Evolutionary conservation across 2,329 filamentous ascomycete species (phyloP).

Genomic region (Pezicula radicicola): DNA sequence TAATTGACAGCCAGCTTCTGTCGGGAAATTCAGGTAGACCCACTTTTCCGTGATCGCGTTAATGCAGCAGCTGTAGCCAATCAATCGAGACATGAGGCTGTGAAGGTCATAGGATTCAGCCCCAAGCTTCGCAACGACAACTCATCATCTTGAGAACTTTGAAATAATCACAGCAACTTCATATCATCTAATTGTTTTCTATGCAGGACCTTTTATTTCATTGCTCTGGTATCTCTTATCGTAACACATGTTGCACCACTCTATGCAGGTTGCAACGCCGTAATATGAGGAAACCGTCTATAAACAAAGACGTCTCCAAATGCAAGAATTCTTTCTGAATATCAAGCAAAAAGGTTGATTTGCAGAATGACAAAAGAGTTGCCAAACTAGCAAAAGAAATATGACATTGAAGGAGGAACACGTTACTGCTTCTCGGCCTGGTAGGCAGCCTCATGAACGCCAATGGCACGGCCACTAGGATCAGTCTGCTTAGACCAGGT

Average conservation of each 20-base stretch:
- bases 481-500: constrained; percentile 97
- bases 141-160: too few relatives aligned
- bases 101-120: not conserved
- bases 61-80: not conserved
- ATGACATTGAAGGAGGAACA: too few relatives aligned
- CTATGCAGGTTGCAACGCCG: constrained; percentile 6
- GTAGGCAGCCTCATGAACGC: constrained; percentile 67
- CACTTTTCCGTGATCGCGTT: too few relatives aligned
- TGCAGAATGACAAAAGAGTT: too few relatives aligned
- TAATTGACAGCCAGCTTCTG: not conserved
- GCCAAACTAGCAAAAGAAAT: too few relatives aligned
- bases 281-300: not conserved
- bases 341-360: too few relatives aligned
- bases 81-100: not conserved
- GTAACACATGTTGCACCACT: constrained; percentile 4
- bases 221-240: not conserved
- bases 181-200: too few relatives aligned
- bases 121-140: not conserved
- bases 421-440: constrained; percentile 47
- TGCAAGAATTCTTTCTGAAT: too few relatives aligned
- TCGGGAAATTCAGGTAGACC: not conserved
- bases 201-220: not conserved
- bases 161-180: not conserved
- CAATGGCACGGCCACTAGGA: constrained; percentile 84
- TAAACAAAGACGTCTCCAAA: too few relatives aligned